A percentile compares a stretch with the other conserved stretches of the same genome.
Evolutionary conservation across 345 rosid species (phyloP).

Genomic region (Litchi chinensis): DNA sequence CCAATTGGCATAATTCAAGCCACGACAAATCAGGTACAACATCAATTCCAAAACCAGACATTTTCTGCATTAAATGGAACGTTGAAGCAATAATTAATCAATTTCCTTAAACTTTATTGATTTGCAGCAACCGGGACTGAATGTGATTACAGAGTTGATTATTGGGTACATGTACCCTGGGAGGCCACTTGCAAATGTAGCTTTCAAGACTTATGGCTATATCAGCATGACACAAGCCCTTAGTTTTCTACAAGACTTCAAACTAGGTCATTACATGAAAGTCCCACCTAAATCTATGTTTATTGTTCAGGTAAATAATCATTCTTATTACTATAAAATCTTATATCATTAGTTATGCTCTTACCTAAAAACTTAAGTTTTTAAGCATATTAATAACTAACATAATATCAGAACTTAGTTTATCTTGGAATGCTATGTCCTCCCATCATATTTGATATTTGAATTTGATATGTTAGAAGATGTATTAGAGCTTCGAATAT

Average conservation of each 20-base stretch:
- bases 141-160: slow-evolving; percentile 54
- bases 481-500: no score
- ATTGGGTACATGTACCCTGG: slow-evolving; percentile 62
- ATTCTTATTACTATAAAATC: not conserved
- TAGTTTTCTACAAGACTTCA: slow-evolving; percentile 53
- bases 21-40: slow-evolving; percentile 54
- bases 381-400: no score
- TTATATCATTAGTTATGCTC: not conserved
- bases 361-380: no score
- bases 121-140: slow-evolving; percentile 52
- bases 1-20: slow-evolving; percentile 55
- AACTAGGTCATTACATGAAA: slow-evolving; percentile 66
- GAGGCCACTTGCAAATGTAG: slow-evolving; percentile 52
- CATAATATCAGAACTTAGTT: no score
- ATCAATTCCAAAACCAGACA: not conserved
- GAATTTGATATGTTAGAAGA: no score
- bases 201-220: slow-evolving; percentile 53
- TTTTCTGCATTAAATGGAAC: no score
- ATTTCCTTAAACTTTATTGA: not conserved
- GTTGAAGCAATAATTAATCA: not conserved
- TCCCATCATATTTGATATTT: no score
- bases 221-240: slow-evolving; percentile 51
- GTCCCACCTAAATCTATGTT: slow-evolving; percentile 64
- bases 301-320: slow-evolving; percentile 42
- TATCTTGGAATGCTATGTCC: no score